Base-by-base conservation (phyloP, 257 asterid genomes). In the Lantana camara region DNA sequence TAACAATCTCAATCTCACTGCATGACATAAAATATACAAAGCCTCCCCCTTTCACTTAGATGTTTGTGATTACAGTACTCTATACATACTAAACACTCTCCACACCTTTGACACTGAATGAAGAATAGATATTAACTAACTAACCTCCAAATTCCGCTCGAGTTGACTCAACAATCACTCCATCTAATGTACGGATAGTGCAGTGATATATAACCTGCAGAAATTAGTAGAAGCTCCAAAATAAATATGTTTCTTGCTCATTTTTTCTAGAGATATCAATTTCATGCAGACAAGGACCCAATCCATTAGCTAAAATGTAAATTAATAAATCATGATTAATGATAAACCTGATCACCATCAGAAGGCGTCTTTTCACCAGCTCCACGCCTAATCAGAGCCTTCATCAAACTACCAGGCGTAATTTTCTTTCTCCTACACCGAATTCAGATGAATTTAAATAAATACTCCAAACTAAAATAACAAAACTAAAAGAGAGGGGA, bases 341-440 rank as follows among this genome's bases (percentile, higher is more conserved):
- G 17, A 42, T 11, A 52, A 42, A 90, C 99, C 97, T 94, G 99
- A 73, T 94, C 87, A 63, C 99, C 97, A 47, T 90, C 95, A 4
- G 77, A 23, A 19, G 97, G 96, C 15, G 78, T 77, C 58, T 60
- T 72, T 44, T 88, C 91, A 42, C 96, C 97, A 62, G 80, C 86
- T 62, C 99, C 97, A 47, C 96, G 91, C 82, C 96, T 84, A 24
- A 94, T 79, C 83, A 88, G 64, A 63, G 96, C 99, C 75, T 94
- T 94, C 97, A 90, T 90, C 87, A 94, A 81, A 63, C 93, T 77
- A 67, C 96, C 99, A 54, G 99, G 93, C 37, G 79, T 83, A 69
- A 90, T 90, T 74, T 94, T 94, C 82, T 81, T 77, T 60, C 81
- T 88, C 86, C 97, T 94, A 62, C 5, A 63, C 48, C 77, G 10